Percentiles rank a stretch among this genome's conserved stretches.
phyloP scores from a whole-genome alignment of 257 asterid species.

The Solanum lycopersicoides region DNA sequence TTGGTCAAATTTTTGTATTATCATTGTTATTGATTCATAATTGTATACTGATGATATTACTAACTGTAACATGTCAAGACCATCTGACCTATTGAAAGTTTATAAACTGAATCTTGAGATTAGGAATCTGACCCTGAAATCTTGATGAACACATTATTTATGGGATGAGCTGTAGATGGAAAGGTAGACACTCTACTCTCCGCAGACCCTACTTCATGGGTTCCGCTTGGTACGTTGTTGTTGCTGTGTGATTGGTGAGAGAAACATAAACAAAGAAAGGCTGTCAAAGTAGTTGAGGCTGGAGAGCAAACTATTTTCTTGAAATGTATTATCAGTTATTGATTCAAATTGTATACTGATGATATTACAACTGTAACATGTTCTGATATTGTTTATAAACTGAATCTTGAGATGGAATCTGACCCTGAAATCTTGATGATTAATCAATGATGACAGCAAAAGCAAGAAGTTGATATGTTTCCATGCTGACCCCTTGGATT shows the following conservation, averaged over 20 bases:
- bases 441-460: background rate
- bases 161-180: background rate
- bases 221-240: background rate
- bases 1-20: background rate
- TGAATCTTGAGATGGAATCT: background rate
- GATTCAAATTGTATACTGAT: background rate
- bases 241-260: background rate
- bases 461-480: constrained; percentile 50
- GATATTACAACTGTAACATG: background rate
- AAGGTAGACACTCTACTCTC: background rate
- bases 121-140: background rate
- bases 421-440: background rate
- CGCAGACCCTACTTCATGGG: background rate
- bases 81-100: background rate
- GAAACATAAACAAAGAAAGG: background rate
- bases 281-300: background rate
- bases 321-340: background rate
- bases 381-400: background rate
- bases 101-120: background rate
- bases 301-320: background rate
- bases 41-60: background rate
- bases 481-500: constrained; percentile 76
- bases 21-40: background rate
- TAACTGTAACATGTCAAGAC: background rate
- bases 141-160: background rate